phyloP scores from a whole-genome alignment of 441 rosid genomes.

The Gossypium gossypioides region DNA sequence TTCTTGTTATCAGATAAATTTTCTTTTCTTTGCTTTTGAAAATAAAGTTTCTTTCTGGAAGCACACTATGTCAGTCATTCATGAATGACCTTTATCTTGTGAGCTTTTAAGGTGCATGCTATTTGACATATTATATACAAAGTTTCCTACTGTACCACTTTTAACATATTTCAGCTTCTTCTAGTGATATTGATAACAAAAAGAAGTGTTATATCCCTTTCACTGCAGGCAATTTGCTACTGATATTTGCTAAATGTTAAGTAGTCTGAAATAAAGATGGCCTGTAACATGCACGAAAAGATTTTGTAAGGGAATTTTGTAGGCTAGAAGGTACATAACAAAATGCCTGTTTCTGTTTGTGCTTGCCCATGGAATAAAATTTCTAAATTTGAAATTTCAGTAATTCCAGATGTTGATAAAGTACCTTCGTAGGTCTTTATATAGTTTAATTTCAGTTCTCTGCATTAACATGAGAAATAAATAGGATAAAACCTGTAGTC shows the following conservation, averaged over 20 bases:
- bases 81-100: not conserved
- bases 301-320: not conserved
- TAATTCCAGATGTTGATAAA: not conserved
- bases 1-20: not conserved
- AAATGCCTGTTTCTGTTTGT: not conserved
- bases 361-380: not conserved
- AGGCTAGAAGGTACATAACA: not conserved
- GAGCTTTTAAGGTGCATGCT: not conserved
- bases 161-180: not conserved
- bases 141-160: not conserved
- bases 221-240: not conserved
- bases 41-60: not conserved
- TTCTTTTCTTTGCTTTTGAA: not conserved
- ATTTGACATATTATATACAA: not conserved
- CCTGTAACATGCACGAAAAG: not conserved
- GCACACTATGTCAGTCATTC: not conserved
- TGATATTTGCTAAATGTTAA: not conserved
- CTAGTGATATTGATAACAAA: not conserved
- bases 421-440: not conserved
- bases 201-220: not conserved
- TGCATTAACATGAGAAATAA: conserved; percentile 1
- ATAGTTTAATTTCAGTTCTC: not conserved
- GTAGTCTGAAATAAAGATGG: not conserved
- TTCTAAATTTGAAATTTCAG: not conserved
- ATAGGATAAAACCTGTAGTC: not conserved